phyloP scores from a whole-genome alignment of 2,329 filamentous ascomycete species.

The Trichoderma lentiforme region DNA sequence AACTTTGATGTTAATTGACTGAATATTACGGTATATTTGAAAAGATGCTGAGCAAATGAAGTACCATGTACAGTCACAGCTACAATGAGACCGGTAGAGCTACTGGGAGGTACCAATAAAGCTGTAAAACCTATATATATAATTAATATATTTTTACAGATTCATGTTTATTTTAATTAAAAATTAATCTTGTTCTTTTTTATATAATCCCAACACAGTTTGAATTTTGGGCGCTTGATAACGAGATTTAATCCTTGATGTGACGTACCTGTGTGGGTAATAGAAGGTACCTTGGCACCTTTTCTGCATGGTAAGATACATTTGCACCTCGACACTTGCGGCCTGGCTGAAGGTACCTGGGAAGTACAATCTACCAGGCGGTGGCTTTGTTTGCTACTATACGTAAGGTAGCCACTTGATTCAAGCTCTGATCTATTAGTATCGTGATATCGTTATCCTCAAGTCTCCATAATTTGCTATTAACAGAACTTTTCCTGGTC shows the following conservation, averaged over 20 bases:
- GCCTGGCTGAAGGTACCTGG: neutral
- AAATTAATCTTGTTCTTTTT: neutral
- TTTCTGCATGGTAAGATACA: neutral
- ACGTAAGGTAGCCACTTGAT: neutral
- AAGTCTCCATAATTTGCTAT: neutral
- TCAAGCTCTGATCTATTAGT: neutral
- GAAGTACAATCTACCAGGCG: neutral
- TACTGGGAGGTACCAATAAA: neutral
- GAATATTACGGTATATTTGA: neutral
- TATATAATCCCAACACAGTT: accelerated
- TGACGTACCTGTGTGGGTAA: neutral
- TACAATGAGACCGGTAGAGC: neutral
- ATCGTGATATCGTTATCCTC: neutral
- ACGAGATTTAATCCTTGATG: neutral
- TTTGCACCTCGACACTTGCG: neutral
- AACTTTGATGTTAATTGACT: neutral
- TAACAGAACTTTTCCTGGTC: neutral
- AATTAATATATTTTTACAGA: neutral
- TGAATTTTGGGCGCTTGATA: neutral
- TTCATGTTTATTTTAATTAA: neutral
- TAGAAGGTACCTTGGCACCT: neutral
- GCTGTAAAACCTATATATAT: neutral
- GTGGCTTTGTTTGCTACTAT: neutral
- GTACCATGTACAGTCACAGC: neutral
- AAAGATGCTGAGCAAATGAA: neutral